Percentiles rank a stretch among this genome's conserved stretches.
These are phyloP conservation scores for Colletotrichum nymphaeae DNA, from an alignment of 2,329 filamentous ascomycete species.

Conservation along the genomic window DNA sequence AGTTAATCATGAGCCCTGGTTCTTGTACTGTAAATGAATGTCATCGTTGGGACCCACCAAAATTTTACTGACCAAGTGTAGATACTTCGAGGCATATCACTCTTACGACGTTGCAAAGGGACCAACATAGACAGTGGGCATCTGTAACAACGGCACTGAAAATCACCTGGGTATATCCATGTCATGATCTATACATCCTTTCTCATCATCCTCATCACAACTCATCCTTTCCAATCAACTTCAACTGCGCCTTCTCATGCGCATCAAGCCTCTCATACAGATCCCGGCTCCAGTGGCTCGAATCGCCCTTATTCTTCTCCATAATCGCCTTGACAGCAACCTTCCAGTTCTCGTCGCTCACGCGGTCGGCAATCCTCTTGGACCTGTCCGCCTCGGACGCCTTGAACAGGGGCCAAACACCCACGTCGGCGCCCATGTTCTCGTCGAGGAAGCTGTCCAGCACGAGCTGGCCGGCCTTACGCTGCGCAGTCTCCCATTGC, in stretches of 20 bases:
- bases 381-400: constrained; percentile 28
- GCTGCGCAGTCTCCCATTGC: constrained; percentile 62
- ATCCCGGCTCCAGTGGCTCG: constrained; percentile 35
- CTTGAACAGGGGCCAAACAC: constrained; percentile 62
- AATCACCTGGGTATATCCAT: constrained; percentile 24
- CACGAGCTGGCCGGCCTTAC: constrained; percentile 68
- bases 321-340: constrained; percentile 24
- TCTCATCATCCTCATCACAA: constrained; percentile 40
- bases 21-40: background rate
- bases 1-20: background rate
- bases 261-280: constrained; percentile 28
- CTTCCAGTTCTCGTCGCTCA: constrained; percentile 33
- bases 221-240: constrained; percentile 39
- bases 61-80: background rate
- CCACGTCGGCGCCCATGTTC: constrained; percentile 68
- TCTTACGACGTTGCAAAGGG: background rate
- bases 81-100: background rate
- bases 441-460: constrained; percentile 76
- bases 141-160: background rate
- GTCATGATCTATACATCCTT: background rate
- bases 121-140: background rate
- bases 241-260: constrained; percentile 34
- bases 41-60: background rate
- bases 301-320: constrained; percentile 30
- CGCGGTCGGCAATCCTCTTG: constrained; percentile 32